Conservation (phyloP, 352 stramenopile genomes). For the Aphanomyces cochlioides region DNA sequence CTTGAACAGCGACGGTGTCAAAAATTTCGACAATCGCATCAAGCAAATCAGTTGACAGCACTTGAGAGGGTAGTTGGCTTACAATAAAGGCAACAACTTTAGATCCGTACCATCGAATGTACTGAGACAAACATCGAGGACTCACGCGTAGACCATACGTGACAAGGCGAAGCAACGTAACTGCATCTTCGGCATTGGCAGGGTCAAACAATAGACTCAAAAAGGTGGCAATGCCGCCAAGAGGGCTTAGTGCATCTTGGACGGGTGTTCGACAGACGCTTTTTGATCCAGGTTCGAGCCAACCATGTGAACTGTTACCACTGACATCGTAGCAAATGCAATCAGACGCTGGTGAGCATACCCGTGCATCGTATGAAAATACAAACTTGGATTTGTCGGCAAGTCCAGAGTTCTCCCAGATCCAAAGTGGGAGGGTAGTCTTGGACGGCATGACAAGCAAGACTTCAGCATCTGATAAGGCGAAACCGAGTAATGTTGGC, state of each 20-base stretch:
- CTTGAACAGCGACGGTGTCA: constrained; percentile 47
- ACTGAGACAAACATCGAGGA: constrained; percentile 66
- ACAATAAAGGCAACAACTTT: constrained; percentile 75
- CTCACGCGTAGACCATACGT: constrained; percentile 51
- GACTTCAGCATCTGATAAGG: constrained; percentile 59
- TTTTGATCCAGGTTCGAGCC: constrained; percentile 63
- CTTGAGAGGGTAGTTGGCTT: constrained; percentile 67
- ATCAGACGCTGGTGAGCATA: constrained; percentile 49
- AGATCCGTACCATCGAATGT: constrained; percentile 58
- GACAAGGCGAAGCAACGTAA: constrained; percentile 59
- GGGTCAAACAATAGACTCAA: constrained; percentile 65
- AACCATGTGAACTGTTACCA: constrained; percentile 68
- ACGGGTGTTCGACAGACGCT: constrained; percentile 59
- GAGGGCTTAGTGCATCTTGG: constrained; percentile 54
- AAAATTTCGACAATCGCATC: constrained; percentile 61
- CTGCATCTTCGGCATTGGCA: constrained; percentile 68
- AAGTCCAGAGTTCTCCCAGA: constrained; percentile 50
- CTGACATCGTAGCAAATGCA: constrained; percentile 60
- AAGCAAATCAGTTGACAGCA: constrained; percentile 56
- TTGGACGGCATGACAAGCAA: constrained; percentile 34
- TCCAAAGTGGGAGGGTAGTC: constrained; percentile 44
- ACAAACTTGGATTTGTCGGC: constrained; percentile 76
- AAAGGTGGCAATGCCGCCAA: constrained; percentile 69
- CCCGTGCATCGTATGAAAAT: constrained; percentile 76
- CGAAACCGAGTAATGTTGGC: constrained; percentile 67